These are phyloP conservation scores for Ambrosia hybrid DNA, from an alignment of 140 eudicot genomes.

Conservation along the genomic window DNA sequence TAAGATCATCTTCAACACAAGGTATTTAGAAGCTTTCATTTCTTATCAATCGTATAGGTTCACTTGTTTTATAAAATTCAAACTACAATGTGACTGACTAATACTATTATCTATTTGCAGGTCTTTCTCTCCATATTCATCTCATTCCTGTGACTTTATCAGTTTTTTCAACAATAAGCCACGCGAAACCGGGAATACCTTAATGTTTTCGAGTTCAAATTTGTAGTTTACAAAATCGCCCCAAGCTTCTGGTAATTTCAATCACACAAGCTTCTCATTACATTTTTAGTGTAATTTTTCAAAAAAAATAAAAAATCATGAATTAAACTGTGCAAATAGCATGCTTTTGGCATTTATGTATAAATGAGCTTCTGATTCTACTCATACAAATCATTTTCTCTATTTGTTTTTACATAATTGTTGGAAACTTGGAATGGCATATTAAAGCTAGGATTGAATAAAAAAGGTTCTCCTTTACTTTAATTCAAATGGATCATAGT, in stretches of 20 bases:
- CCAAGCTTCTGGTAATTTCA: neutral
- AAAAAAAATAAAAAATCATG: too few relatives aligned
- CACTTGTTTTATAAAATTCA: neutral
- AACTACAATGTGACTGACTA: neutral
- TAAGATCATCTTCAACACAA: neutral
- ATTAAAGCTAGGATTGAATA: neutral
- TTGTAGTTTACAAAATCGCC: neutral
- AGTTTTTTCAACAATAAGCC: neutral
- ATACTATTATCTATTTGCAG: constrained; percentile 3
- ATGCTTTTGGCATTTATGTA: too few relatives aligned
- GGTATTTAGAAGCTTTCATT: constrained; percentile 22
- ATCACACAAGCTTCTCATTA: neutral
- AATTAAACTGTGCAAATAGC: neutral
- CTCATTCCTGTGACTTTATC: neutral
- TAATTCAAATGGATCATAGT: neutral
- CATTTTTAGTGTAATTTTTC: neutral
- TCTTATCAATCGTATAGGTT: neutral
- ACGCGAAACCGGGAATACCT: neutral
- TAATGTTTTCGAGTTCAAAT: too few relatives aligned
- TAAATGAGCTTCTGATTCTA: neutral
- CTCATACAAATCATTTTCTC: neutral
- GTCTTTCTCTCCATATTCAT: neutral
- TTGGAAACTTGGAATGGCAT: neutral
- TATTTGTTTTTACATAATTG: neutral
- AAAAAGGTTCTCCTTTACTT: neutral